Evolutionary conservation across 495 filamentous ascomycete genomes (phyloP).

Genomic region (Parathielavia hyrcaniae): DNA sequence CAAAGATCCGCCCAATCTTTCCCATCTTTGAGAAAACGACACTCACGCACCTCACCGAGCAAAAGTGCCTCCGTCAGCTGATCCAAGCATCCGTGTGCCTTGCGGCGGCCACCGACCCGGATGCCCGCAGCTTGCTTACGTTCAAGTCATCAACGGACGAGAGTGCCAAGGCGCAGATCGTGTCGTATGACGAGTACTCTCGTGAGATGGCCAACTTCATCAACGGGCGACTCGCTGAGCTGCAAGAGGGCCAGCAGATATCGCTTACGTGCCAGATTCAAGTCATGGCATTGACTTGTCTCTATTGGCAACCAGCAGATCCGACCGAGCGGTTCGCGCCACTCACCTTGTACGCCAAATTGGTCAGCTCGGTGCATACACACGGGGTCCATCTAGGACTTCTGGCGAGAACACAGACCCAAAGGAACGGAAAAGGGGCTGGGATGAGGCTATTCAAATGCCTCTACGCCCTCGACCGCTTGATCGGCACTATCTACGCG

Average conservation of each 20-base stretch:
- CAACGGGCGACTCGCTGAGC: conserved; percentile 22
- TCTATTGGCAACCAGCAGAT: conserved; percentile 29
- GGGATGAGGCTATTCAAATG: conserved; percentile 52
- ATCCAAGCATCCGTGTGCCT: conserved; percentile 43
- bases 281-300: conserved; percentile 25
- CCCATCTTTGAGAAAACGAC: conserved; percentile 38
- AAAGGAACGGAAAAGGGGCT: background rate
- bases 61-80: conserved; percentile 22
- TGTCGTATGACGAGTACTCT: conserved; percentile 37
- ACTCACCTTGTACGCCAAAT: conserved; percentile 15
- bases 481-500: conserved; percentile 57
- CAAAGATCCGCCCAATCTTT: conserved; percentile 45
- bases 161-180: conserved; percentile 15
- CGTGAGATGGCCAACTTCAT: conserved; percentile 30
- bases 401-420: background rate
- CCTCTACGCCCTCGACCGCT: conserved; percentile 61
- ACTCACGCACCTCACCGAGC: conserved; percentile 16
- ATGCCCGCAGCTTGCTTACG: conserved; percentile 21
- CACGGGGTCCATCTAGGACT: conserved; percentile 52
- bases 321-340: conserved; percentile 18
- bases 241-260: conserved; percentile 12
- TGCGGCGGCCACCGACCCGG: conserved; percentile 45
- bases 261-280: conserved; percentile 19
- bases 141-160: conserved; percentile 32
- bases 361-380: conserved; percentile 56